Conservation (phyloP, 257 asterid species). For the Solanum okadae region DNA sequence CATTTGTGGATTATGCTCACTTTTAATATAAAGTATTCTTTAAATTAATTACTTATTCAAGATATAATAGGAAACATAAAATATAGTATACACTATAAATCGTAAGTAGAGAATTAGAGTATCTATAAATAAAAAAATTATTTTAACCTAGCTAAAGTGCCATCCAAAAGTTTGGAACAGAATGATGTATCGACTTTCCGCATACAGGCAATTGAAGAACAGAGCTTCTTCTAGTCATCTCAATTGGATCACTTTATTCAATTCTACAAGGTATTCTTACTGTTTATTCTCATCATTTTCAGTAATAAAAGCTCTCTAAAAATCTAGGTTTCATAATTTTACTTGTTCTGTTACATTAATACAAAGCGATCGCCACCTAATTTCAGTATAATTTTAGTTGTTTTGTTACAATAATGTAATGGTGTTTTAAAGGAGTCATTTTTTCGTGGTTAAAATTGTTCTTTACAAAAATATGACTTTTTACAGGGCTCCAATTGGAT, state of each 20-base stretch:
- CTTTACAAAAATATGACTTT: not conserved
- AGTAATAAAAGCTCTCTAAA: no score
- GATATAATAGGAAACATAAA: no score
- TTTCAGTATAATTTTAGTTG: no score
- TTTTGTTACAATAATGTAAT: not conserved
- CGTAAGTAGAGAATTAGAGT: no score
- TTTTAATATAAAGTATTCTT: no score
- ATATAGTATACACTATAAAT: no score
- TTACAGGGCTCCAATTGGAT: not conserved
- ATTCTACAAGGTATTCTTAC: conserved; percentile 26
- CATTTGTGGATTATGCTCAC: no score
- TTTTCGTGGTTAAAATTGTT: not conserved
- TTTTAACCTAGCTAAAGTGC: not conserved
- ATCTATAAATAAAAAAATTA: not conserved
- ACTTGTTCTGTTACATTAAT: no score
- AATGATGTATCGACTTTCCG: conserved; percentile 31
- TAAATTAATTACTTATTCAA: no score
- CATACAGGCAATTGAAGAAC: conserved; percentile 26
- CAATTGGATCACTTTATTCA: conserved; percentile 9
- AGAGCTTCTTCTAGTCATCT: conserved; percentile 9
- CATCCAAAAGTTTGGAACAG: not conserved
- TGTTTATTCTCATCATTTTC: no score
- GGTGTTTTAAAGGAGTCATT: not conserved
- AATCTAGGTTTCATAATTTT: no score
- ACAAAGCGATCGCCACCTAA: no score